Evolutionary conservation across 2,329 filamentous ascomycete species (phyloP).

Genomic region (Tolypocladium album): DNA sequence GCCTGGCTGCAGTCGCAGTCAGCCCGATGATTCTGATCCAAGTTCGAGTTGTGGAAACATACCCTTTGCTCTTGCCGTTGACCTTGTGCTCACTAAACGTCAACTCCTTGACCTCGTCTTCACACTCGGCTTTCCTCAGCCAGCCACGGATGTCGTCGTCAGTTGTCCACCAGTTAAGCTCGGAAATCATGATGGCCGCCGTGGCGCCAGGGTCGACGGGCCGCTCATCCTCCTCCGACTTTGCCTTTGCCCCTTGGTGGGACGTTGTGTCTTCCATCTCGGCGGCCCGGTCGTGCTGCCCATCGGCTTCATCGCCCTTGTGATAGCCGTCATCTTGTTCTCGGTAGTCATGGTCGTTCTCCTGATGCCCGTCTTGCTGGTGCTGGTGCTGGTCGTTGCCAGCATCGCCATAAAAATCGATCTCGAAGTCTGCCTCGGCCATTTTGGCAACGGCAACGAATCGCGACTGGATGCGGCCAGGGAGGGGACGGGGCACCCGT

Average conservation of each 20-base stretch:
- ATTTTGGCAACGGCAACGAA: slow-evolving; percentile 25
- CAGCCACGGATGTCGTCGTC: slow-evolving; percentile 91
- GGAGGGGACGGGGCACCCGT: background rate
- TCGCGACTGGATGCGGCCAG: slow-evolving; percentile 8
- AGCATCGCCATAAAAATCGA: slow-evolving; percentile 60
- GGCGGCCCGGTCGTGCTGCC: slow-evolving; percentile 8
- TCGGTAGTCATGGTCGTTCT: slow-evolving; percentile 24
- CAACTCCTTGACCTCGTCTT: slow-evolving; percentile 80
- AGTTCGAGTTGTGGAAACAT: slow-evolving; percentile 19
- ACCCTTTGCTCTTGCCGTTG: slow-evolving; percentile 98
- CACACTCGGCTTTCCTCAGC: slow-evolving; percentile 67
- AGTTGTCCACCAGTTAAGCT: slow-evolving; percentile 93
- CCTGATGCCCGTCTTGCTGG: slow-evolving; percentile 20
- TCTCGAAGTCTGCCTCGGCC: slow-evolving; percentile 63
- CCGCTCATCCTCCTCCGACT: slow-evolving; percentile 47
- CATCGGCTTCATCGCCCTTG: slow-evolving; percentile 20
- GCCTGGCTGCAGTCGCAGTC: slow-evolving; percentile 42
- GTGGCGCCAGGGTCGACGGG: slow-evolving; percentile 50
- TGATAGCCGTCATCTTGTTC: slow-evolving; percentile 25
- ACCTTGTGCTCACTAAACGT: slow-evolving; percentile 98
- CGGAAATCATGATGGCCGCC: slow-evolving; percentile 72
- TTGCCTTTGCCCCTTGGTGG: slow-evolving; percentile 46
- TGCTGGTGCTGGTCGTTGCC: slow-evolving; percentile 30
- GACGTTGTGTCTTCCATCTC: slow-evolving; percentile 11
- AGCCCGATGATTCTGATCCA: background rate